A percentile compares a stretch with the other conserved stretches of the same genome.
Conservation (phyloP, 164 flowering plant species). For the Piper betle region DNA sequence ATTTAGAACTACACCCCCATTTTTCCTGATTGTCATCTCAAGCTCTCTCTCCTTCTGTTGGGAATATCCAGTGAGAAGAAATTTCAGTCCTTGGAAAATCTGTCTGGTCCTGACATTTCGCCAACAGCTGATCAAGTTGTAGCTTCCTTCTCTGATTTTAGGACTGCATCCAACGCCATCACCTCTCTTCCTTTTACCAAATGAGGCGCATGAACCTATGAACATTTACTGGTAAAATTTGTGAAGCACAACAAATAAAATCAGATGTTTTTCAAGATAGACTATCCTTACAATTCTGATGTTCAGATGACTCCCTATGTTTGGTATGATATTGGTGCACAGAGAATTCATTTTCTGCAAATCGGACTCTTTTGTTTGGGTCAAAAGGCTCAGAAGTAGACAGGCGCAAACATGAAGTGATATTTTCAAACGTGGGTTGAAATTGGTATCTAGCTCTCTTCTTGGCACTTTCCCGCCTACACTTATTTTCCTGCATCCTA, state of each 20-base stretch:
- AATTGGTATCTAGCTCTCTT: conserved; percentile 1
- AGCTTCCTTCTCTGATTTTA: conserved; percentile 18
- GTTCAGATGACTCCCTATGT: conserved; percentile 13
- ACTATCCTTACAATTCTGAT: conserved; percentile 19
- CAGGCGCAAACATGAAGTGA: conserved; percentile 4
- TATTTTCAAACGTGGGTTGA: conserved; percentile 4
- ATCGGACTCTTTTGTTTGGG: conserved; percentile 46
- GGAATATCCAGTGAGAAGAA: conserved; percentile 68
- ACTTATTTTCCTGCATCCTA: conserved; percentile 2
- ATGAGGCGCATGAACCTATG: conserved; percentile 27
- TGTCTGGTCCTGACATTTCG: conserved; percentile 15
- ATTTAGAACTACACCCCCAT: conserved; percentile 62
- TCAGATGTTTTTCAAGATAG: background rate
- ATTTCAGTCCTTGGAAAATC: conserved; percentile 54
- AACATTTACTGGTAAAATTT: conserved; percentile 1
- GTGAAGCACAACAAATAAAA: background rate
- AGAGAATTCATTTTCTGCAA: conserved; percentile 27
- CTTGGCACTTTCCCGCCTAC: background rate
- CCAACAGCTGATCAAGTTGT: conserved; percentile 8
- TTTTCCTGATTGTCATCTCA: conserved; percentile 35
- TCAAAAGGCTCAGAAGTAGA: conserved; percentile 8
- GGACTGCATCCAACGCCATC: conserved; percentile 10
- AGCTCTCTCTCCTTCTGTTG: conserved; percentile 39
- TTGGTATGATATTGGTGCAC: conserved; percentile 12
- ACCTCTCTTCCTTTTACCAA: conserved; percentile 22